These are phyloP conservation scores for Moringa oleifera DNA, from an alignment of 345 rosid genomes.

Conservation along the genomic window DNA sequence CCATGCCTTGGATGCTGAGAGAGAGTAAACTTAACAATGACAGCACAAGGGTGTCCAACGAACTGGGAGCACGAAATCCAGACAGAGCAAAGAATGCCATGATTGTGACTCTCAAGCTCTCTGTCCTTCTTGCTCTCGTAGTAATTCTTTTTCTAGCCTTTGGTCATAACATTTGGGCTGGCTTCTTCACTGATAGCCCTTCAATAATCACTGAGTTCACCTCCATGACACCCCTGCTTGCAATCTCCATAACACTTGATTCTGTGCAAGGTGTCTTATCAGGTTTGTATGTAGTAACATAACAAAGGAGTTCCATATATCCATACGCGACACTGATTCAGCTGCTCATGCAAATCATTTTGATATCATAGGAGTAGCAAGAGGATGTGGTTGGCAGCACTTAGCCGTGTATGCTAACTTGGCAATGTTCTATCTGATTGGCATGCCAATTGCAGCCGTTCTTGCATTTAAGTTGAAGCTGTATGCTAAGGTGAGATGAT, in stretches of 20 bases:
- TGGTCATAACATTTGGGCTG: conserved; percentile 58
- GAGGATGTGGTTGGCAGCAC: conserved; percentile 82
- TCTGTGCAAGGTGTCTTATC: conserved; percentile 60
- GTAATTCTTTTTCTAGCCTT: conserved; percentile 37
- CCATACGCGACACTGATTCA: too few species aligned
- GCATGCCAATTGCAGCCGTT: conserved; percentile 41
- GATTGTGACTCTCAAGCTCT: conserved; percentile 40
- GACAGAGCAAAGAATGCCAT: conserved; percentile 47
- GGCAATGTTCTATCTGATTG: conserved; percentile 43
- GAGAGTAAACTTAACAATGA: not conserved
- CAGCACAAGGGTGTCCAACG: conserved; percentile 85
- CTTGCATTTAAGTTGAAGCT: conserved; percentile 53
- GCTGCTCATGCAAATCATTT: not conserved
- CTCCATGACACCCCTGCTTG: conserved; percentile 49
- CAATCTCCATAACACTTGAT: conserved; percentile 47
- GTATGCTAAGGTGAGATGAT: conserved; percentile 36
- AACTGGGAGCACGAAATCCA: conserved; percentile 58
- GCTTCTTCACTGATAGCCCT: conserved; percentile 43
- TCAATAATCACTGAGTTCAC: conserved; percentile 42
- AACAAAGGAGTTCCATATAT: too few species aligned
- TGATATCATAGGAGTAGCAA: conserved; percentile 43
- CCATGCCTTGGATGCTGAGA: not conserved
- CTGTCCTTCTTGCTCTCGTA: conserved; percentile 40
- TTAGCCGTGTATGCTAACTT: conserved; percentile 49
- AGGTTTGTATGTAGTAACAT: conserved; percentile 31